Base-by-base conservation (phyloP, 306 rosid species). In the Cicer arietinum region DNA sequence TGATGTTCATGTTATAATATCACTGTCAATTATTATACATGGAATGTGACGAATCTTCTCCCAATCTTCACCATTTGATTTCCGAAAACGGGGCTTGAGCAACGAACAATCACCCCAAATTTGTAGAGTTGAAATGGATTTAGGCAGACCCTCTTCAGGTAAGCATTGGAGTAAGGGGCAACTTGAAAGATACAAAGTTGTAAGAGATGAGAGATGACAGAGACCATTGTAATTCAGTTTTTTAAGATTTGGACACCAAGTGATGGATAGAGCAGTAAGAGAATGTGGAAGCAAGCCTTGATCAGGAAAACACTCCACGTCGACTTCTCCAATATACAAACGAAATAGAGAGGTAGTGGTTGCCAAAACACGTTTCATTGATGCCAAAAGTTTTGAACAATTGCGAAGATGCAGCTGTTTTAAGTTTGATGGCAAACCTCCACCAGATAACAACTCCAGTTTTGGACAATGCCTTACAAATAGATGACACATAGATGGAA, bases 161-260 rank as follows among this genome's bases (percentile, higher is more conserved):
- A 82, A 65, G 73, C 68, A 48, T 54, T 20, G 10, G 1, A 84
- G 80, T 35, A 30, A 22, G 13, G 69, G 80, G 50, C 83, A 80
- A 4, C 0, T 0, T 0, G 0, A 0, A 5, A 67, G 44, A 1
- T 0, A 0, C 20, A 77, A 46, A 0, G 0, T 0, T 20, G 3
- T 4, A 8, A 80, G 78, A 35, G 75, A 77, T 35, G 16, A 9
- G 22, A 44, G 80, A 10, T 71, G 62, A 46, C 16, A 45, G 11
- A 84, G 70, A 35, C 69, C 85, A 11, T 42, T 69, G 13, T 41
- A 22, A 43, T 75, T 72, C 30, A 54, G 10, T 7, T 11, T 59
- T 59, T 1, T 52, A 6, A 85, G 79, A 13, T 78, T 66, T 25
- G 35, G 42, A 43, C 67, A 18, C 0, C 0, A 37, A 37, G 25